phyloP scores from a whole-genome alignment of 805 yeast genomes.

The Scheffersomyces amazonensis region DNA sequence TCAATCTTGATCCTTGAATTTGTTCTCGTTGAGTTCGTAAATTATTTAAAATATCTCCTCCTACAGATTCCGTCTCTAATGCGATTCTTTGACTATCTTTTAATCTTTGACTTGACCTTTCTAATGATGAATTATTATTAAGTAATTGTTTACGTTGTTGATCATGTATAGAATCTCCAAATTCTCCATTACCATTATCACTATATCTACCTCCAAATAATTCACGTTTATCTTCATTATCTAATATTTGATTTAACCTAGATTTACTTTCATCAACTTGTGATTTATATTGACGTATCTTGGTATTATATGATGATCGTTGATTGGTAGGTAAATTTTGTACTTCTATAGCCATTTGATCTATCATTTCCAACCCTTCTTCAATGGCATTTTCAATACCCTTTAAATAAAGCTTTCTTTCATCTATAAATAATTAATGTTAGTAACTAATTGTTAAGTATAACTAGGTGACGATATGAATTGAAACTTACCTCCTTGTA shows the following conservation, averaged over 20 bases:
- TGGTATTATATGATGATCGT: constrained; percentile 70
- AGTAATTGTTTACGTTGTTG: constrained; percentile 79
- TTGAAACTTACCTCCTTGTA: constrained; percentile 33
- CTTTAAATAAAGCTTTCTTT: constrained; percentile 52
- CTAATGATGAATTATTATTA: constrained; percentile 74
- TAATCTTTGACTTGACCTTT: constrained; percentile 77
- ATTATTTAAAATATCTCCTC: constrained; percentile 86
- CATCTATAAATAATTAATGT: constrained; percentile 34
- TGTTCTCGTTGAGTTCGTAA: constrained; percentile 93
- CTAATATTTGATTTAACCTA: constrained; percentile 54
- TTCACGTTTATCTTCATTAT: constrained; percentile 67
- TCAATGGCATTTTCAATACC: constrained; percentile 69
- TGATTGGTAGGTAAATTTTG: constrained; percentile 75
- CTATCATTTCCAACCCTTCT: constrained; percentile 76
- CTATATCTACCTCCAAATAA: constrained; percentile 61
- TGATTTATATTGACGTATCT: constrained; percentile 66
- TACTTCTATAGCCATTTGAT: constrained; percentile 85
- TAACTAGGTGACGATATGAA: background rate
- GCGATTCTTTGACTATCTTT: constrained; percentile 89
- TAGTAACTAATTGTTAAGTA: constrained; percentile 11
- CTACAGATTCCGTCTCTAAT: constrained; percentile 86
- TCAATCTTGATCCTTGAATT: constrained; percentile 78
- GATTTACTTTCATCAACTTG: constrained; percentile 58
- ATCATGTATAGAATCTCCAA: constrained; percentile 43
- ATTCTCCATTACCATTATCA: constrained; percentile 35